Percentiles rank a stretch among this genome's conserved stretches.
Conservation (phyloP, 1,139 yeast species). For the Ashbya aceris region DNA sequence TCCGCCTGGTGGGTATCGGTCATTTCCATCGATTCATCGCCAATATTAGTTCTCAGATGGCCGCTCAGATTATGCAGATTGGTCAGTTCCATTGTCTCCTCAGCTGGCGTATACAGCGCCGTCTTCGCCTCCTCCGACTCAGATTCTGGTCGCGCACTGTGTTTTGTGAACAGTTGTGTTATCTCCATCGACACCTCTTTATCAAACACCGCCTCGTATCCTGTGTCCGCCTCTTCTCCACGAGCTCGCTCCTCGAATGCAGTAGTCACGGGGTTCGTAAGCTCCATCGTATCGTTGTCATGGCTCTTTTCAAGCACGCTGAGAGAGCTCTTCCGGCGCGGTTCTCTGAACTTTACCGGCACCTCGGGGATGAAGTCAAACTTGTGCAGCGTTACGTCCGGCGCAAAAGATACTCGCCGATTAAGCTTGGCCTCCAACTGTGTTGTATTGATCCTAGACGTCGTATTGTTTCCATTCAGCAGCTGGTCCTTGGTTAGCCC, state of each 20-base stretch:
- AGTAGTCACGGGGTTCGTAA: constrained; percentile 10
- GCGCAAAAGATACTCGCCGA: constrained; percentile 65
- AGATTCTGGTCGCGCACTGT: constrained; percentile 10
- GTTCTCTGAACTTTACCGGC: constrained; percentile 32
- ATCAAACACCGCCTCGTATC: constrained; percentile 9
- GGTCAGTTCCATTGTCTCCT: constrained; percentile 11
- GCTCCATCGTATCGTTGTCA: constrained; percentile 13
- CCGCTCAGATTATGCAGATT: background rate
- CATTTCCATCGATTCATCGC: no score
- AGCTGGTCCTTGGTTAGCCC: constrained; percentile 11
- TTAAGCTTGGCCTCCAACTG: constrained; percentile 12
- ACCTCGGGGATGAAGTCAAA: constrained; percentile 41
- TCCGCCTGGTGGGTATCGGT: no score
- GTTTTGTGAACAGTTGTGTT: constrained; percentile 17
- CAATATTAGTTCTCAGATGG: no score
- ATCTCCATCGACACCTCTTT: constrained; percentile 21
- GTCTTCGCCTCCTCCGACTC: background rate
- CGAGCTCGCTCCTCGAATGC: background rate
- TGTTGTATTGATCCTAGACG: constrained; percentile 20
- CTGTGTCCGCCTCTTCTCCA: background rate
- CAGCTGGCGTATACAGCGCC: background rate
- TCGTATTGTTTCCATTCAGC: constrained; percentile 21
- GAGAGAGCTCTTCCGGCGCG: constrained; percentile 12
- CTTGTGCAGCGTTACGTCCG: constrained; percentile 65
- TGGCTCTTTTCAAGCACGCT: constrained; percentile 1